Conservation (phyloP, 768 basidiomycete species). For the Panus rudis region DNA sequence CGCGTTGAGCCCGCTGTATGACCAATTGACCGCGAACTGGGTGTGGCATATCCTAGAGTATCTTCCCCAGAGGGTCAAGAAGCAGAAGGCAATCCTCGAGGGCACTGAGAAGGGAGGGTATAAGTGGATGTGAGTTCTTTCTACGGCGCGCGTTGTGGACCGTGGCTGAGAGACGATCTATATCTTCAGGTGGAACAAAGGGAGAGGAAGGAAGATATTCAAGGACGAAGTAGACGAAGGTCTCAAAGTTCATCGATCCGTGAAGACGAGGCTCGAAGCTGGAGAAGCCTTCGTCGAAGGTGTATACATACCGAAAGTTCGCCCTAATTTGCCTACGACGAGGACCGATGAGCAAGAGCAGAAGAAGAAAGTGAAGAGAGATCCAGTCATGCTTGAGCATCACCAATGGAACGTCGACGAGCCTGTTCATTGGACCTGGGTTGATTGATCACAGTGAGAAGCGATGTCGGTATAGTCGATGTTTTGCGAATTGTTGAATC, state of each 20-base stretch:
- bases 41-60: slow-evolving; percentile 61
- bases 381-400: slow-evolving; percentile 1
- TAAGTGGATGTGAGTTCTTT: slow-evolving; percentile 9
- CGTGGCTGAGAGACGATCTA: slow-evolving; percentile 25
- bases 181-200: slow-evolving; percentile 27
- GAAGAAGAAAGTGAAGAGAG: no score
- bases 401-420: slow-evolving; percentile 10
- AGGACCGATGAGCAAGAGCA: background rate
- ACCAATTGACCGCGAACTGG: slow-evolving; percentile 41
- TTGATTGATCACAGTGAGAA: slow-evolving; percentile 6
- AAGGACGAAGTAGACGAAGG: slow-evolving; percentile 29
- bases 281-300: slow-evolving; percentile 3
- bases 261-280: slow-evolving; percentile 50
- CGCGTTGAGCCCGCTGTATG: slow-evolving; percentile 40
- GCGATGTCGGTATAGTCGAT: no score
- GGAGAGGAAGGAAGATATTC: slow-evolving; percentile 33
- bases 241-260: slow-evolving; percentile 41
- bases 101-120: slow-evolving; percentile 21
- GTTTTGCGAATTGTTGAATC: no score
- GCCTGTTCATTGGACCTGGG: slow-evolving; percentile 11
- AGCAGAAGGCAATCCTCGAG: slow-evolving; percentile 30
- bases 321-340: slow-evolving; percentile 1
- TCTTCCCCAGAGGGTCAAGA: slow-evolving; percentile 14
- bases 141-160: slow-evolving; percentile 22
- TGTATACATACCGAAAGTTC: slow-evolving; percentile 9